phyloP scores from a whole-genome alignment of 108 stramenopile species.

The Skeletonema marinoi region DNA sequence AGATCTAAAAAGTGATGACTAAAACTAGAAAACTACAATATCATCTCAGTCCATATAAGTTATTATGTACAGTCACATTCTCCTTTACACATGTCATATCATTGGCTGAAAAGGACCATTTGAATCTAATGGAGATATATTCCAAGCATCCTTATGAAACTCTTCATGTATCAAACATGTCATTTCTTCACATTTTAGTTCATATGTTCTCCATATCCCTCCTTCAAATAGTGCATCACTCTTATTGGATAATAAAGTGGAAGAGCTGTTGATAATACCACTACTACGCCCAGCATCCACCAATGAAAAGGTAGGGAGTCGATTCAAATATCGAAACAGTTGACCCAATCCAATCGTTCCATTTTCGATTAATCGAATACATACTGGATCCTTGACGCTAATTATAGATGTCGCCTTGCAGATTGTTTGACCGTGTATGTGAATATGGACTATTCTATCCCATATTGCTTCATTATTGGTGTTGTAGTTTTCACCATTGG shows the following conservation, averaged over 20 bases:
- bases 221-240: conserved; percentile 7
- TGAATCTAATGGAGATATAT: conserved; percentile 20
- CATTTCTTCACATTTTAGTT: conserved; percentile 54
- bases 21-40: no score
- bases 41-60: no score
- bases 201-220: conserved; percentile 57
- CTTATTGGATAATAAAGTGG: background rate
- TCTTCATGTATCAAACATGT: conserved; percentile 63
- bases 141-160: conserved; percentile 58
- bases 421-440: conserved; percentile 44
- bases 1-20: no score
- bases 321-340: conserved; percentile 77
- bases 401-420: conserved; percentile 77
- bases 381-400: conserved; percentile 50
- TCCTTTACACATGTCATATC: background rate
- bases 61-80: no score
- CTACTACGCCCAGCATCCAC: conserved; percentile 60
- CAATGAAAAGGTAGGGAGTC: conserved; percentile 72
- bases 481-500: background rate
- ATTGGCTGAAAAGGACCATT: background rate
- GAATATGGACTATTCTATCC: conserved; percentile 62
- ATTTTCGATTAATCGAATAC: conserved; percentile 62
- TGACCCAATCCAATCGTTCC: conserved; percentile 82
- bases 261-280: background rate
- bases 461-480: conserved; percentile 33